These are phyloP conservation scores for Cyberlindnera veronae DNA, from an alignment of 805 yeast species.

Conservation along the genomic window DNA sequence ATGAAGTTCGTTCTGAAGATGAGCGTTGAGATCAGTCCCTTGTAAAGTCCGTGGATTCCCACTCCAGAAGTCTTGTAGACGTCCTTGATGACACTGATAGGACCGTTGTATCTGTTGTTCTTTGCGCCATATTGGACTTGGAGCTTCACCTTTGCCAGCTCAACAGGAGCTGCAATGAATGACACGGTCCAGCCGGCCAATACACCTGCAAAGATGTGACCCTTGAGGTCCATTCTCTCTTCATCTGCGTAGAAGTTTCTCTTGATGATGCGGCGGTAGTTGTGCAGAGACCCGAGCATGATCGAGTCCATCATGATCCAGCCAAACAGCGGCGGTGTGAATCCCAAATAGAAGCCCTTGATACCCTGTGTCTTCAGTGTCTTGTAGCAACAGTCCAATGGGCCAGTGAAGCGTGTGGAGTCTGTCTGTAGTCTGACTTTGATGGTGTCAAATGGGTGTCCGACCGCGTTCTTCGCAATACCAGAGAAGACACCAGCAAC, in stretches of 20 bases:
- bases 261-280: constrained; percentile 66
- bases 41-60: constrained; percentile 72
- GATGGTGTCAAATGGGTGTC: constrained; percentile 91
- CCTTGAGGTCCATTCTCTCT: constrained; percentile 63
- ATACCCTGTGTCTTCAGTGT: constrained; percentile 75
- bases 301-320: constrained; percentile 94
- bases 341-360: constrained; percentile 81
- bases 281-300: constrained; percentile 82
- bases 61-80: constrained; percentile 45
- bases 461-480: constrained; percentile 81
- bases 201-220: constrained; percentile 76
- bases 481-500: constrained; percentile 90
- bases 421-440: constrained; percentile 82
- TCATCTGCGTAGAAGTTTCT: constrained; percentile 59
- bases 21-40: constrained; percentile 83
- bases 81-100: constrained; percentile 67
- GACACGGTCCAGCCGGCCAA: constrained; percentile 86
- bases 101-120: constrained; percentile 67
- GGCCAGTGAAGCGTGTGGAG: constrained; percentile 72
- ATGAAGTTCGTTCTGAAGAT: constrained; percentile 82
- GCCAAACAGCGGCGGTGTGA: constrained; percentile 89
- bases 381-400: constrained; percentile 72
- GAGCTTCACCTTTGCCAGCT: constrained; percentile 80
- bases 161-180: constrained; percentile 94
- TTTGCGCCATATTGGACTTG: constrained; percentile 87